Percentiles rank a stretch among this genome's conserved stretches.
These are phyloP conservation scores for Backusella tuberculispora DNA, from an alignment of 192 early-diverging fungal genomes.

Conservation along the genomic window DNA sequence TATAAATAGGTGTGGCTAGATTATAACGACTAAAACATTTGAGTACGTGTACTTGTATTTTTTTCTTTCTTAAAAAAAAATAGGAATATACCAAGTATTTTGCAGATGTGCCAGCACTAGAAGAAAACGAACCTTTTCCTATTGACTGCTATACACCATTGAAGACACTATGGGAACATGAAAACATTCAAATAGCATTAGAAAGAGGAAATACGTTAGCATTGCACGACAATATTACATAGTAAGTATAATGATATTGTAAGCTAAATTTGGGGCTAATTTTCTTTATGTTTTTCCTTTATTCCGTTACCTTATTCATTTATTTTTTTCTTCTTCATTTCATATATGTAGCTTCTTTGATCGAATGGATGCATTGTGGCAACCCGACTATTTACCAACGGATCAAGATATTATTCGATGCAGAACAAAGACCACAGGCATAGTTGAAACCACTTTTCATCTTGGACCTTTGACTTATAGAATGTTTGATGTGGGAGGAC, in stretches of 20 bases:
- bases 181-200: conserved; percentile 46
- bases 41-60: background rate
- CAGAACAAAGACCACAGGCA: conserved; percentile 64
- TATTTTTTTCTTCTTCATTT: no score
- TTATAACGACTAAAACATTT: background rate
- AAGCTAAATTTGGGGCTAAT: background rate
- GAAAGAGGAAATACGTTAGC: conserved; percentile 51
- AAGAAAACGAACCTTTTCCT: conserved; percentile 44
- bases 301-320: background rate
- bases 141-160: conserved; percentile 43
- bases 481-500: conserved; percentile 98
- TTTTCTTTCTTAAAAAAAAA: background rate
- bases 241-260: conserved; percentile 46
- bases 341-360: conserved; percentile 50
- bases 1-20: conserved; percentile 68
- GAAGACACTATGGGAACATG: conserved; percentile 51
- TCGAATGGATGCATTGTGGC: conserved; percentile 52
- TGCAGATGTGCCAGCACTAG: conserved; percentile 38
- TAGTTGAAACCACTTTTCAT: conserved; percentile 61
- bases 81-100: conserved; percentile 46
- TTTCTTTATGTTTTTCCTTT: background rate
- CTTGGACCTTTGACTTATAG: conserved; percentile 60
- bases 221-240: conserved; percentile 54
- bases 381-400: conserved; percentile 52
- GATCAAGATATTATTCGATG: conserved; percentile 61